Evolutionary conservation across 2,329 filamentous ascomycete species (phyloP), one percentile per base, ranked within the genome.

Genomic region (Emydomyces testavorans): DNA sequence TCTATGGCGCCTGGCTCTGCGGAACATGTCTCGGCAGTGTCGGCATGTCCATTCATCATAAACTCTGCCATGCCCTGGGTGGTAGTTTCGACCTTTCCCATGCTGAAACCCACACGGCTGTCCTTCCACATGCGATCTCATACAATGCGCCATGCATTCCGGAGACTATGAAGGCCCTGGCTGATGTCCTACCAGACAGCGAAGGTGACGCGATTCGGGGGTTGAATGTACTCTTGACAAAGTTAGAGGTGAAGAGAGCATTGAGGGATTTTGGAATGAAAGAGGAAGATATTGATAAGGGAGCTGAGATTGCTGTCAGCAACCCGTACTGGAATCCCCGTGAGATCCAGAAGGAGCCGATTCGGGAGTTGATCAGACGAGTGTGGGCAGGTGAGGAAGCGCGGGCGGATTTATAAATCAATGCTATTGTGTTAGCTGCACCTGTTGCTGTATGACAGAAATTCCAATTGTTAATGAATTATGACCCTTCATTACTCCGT

Each of bases 1-100:
- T 77, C 1, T 80, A 81, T 56, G 79, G 78, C 18, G 78, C 79
- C 31, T 82, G 77, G 77, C 72, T 82, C 1, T 82, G 77, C 54
- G 78, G 77, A 26, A 72, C 69, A 20, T 79, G 76, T 54, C 68
- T 82, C 1, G 78, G 78, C 4, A 73, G 66, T 50, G 75, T 77
- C 2, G 72, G 72, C 46, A 82, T 82, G 76, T 72, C 76, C 2
- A 70, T 83, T 11, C 80, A 83, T 57, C 79, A 83, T 62, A 83
- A 83, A 59, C 71, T 83, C 1, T 82, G 78, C 63, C 79, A 83
- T 57, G 76, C 75, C 0, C 66, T 82, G 1, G 79, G 79, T 20
- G 80, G 79, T 6, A 75, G 70, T 54, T 80, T 82, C 60, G 73
- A 76, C 52, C 68, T 83, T 5, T 77, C 79, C 0, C 79, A 83